These are phyloP conservation scores for Eutrema salsugineum DNA, from an alignment of 441 rosid genomes.

Conservation along the genomic window DNA sequence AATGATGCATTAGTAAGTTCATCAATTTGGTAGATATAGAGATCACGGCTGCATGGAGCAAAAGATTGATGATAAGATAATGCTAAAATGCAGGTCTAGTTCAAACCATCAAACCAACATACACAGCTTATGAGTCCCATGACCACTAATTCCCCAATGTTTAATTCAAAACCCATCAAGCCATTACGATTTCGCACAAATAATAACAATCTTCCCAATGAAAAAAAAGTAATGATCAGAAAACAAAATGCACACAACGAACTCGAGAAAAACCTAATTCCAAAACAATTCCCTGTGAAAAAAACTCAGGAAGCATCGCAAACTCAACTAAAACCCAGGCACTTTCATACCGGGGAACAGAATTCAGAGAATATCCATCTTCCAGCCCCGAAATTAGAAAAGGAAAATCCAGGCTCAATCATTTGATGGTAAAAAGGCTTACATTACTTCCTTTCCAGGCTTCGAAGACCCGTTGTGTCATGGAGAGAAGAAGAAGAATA, in stretches of 20 bases:
- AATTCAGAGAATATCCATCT: background rate
- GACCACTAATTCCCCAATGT: background rate
- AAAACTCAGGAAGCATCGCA: background rate
- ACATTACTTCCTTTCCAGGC: slow-evolving; percentile 78
- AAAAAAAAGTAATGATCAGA: background rate
- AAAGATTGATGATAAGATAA: background rate
- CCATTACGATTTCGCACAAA: background rate
- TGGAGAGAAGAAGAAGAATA: slow-evolving; percentile 17
- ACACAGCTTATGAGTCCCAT: background rate
- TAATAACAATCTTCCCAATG: background rate
- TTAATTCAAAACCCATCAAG: background rate
- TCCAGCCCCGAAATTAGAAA: background rate
- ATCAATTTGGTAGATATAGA: background rate
- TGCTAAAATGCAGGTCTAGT: background rate
- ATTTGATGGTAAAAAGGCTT: background rate
- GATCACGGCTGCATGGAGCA: background rate
- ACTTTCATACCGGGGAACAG: background rate
- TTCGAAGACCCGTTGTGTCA: slow-evolving; percentile 83
- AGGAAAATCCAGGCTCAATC: slow-evolving; percentile 15
- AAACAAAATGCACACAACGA: background rate
- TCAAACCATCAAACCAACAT: background rate
- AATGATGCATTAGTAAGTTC: too few relatives aligned
- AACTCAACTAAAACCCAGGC: background rate
- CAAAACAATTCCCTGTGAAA: background rate
- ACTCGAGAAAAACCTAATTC: background rate